A percentile compares a stretch with the other conserved stretches of the same genome.
phyloP scores from a whole-genome alignment of 176 grass and related monocot genomes.

The Dendrocalamus sinicus region DNA sequence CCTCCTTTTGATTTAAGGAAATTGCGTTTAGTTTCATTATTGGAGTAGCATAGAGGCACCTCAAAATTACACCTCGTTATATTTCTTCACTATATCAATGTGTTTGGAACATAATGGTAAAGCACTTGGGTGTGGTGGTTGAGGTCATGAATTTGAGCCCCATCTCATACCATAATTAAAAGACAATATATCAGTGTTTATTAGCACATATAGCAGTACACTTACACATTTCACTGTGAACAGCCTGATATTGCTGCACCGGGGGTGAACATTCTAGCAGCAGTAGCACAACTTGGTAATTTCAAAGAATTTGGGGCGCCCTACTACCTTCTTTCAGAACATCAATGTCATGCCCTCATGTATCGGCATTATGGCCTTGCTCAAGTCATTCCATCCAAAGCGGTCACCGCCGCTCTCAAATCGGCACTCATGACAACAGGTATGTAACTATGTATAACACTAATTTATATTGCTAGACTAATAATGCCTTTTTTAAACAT shows the following conservation, averaged over 20 bases:
- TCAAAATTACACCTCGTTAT: too few relatives aligned
- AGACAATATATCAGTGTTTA: neutral
- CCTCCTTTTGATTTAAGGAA: too few relatives aligned
- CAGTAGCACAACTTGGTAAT: conserved; percentile 27
- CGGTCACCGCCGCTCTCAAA: conserved; percentile 75
- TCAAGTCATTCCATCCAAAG: conserved; percentile 67
- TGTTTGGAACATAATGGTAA: too few relatives aligned
- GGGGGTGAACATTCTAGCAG: conserved; percentile 62
- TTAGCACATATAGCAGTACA: neutral
- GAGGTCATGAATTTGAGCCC: too few relatives aligned
- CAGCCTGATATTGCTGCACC: conserved; percentile 78
- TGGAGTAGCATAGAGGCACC: too few relatives aligned
- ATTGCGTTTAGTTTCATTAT: too few relatives aligned
- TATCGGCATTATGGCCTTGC: conserved; percentile 55
- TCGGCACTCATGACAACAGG: conserved; percentile 68
- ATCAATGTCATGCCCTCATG: conserved; percentile 71
- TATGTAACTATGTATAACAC: neutral
- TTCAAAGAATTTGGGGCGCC: neutral
- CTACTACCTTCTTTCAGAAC: conserved; percentile 52
- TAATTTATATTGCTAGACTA: neutral
- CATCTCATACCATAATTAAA: too few relatives aligned
- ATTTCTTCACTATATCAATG: too few relatives aligned
- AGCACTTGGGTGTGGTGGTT: too few relatives aligned
- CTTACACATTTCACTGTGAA: neutral
- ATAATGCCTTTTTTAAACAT: neutral